Conservation (phyloP, 345 rosid genomes). For the Garcia nutans region DNA sequence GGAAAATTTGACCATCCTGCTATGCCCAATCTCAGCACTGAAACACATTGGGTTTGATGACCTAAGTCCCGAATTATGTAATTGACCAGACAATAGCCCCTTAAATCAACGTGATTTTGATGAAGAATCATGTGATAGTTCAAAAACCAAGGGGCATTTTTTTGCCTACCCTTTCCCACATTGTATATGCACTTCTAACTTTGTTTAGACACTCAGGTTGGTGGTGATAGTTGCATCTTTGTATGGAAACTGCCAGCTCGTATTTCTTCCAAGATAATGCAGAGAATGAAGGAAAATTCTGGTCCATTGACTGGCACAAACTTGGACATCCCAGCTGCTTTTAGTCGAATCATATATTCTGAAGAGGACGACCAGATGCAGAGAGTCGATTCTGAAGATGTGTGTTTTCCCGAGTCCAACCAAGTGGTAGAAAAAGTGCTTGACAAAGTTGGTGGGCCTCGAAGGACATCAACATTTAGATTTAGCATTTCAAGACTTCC, state of each 20-base stretch:
- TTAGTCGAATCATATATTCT: conserved; percentile 33
- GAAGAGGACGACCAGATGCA: conserved; percentile 40
- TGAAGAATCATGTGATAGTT: neutral
- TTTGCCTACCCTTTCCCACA: conserved; percentile 3
- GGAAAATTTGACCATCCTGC: neutral
- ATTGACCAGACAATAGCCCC: neutral
- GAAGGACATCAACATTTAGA: conserved; percentile 57
- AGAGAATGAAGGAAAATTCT: conserved; percentile 44
- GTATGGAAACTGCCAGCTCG: conserved; percentile 69
- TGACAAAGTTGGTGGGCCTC: conserved; percentile 36
- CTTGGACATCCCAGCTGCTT: conserved; percentile 34
- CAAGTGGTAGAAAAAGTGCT: conserved; percentile 17
- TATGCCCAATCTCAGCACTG: neutral
- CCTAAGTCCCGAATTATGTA: neutral
- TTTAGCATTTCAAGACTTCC: conserved; percentile 83
- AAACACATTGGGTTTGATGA: neutral
- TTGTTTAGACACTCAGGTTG: conserved; percentile 49
- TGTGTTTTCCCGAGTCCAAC: conserved; percentile 18
- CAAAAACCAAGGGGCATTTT: neutral
- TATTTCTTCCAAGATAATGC: conserved; percentile 53
- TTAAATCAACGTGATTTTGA: neutral
- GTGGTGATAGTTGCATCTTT: conserved; percentile 77
- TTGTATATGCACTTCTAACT: conserved; percentile 14
- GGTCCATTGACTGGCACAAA: conserved; percentile 42
- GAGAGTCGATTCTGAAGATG: conserved; percentile 28